phyloP scores from a whole-genome alignment of 352 stramenopile species.

The Globisporangium cylindrosporum region DNA sequence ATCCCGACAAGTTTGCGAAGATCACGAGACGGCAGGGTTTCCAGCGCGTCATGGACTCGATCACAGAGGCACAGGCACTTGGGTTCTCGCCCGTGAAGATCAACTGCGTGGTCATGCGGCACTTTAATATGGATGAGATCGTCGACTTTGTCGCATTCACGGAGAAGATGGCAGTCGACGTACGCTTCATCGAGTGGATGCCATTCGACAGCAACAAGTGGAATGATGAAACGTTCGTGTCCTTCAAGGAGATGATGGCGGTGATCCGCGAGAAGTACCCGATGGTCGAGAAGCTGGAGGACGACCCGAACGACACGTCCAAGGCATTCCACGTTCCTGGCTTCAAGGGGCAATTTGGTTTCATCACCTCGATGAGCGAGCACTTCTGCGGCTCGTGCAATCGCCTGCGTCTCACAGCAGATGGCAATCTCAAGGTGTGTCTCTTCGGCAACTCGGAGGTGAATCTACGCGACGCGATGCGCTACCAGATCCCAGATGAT shows the following conservation, averaged over 20 bases:
- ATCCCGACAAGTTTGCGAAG: conserved; percentile 87
- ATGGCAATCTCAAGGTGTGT: conserved; percentile 95
- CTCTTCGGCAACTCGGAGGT: conserved; percentile 95
- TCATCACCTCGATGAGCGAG: conserved; percentile 98
- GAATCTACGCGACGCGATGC: conserved; percentile 90
- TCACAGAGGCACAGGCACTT: conserved; percentile 62
- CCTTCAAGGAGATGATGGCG: conserved; percentile 91
- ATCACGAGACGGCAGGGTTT: conserved; percentile 93
- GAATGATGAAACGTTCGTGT: conserved; percentile 91
- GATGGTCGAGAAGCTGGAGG: conserved; percentile 46
- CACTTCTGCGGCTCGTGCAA: conserved; percentile 98
- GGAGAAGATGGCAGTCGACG: conserved; percentile 79
- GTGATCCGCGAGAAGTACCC: conserved; percentile 44
- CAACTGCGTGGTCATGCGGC: conserved; percentile 97
- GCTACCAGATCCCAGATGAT: conserved; percentile 66
- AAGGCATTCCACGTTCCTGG: conserved; percentile 89
- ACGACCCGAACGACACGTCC: conserved; percentile 93
- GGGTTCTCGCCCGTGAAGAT: conserved; percentile 90
- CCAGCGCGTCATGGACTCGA: conserved; percentile 77
- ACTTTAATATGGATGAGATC: conserved; percentile 95
- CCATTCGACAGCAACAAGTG: conserved; percentile 98
- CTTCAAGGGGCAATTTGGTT: conserved; percentile 83
- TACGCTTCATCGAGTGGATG: conserved; percentile 99
- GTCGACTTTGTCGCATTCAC: conserved; percentile 94
- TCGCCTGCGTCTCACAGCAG: conserved; percentile 94